Conservation (phyloP, 768 basidiomycete species). For the Lentinula lateritia region DNA sequence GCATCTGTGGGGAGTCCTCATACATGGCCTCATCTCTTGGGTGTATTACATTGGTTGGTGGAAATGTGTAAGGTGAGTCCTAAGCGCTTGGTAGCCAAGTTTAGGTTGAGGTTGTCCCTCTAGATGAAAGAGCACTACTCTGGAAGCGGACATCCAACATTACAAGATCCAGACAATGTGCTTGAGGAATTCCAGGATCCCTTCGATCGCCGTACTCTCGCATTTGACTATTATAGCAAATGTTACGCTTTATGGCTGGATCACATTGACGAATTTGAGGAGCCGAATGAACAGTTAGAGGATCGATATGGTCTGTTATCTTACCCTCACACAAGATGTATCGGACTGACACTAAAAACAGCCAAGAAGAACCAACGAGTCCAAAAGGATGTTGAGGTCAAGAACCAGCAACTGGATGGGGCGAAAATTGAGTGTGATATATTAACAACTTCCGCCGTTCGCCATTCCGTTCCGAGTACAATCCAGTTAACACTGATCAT, state of each 20-base stretch:
- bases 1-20: constrained; percentile 85
- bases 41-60: constrained; percentile 89
- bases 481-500: not conserved
- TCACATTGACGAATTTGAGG: constrained; percentile 60
- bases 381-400: constrained; percentile 55
- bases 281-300: constrained; percentile 66
- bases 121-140: constrained; percentile 37
- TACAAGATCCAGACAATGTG: constrained; percentile 54
- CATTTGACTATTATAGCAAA: constrained; percentile 67
- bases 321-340: not conserved
- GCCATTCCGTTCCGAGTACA: not conserved
- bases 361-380: constrained; percentile 71
- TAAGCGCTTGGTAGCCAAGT: not conserved
- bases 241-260: constrained; percentile 68
- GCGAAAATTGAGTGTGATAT: constrained; percentile 49
- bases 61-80: constrained; percentile 70
- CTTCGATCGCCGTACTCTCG: constrained; percentile 69
- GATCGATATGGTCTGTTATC: constrained; percentile 63
- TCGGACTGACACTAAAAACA: constrained; percentile 19
- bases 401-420: constrained; percentile 40
- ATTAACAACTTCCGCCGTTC: constrained; percentile 58
- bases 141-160: constrained; percentile 59
- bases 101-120: constrained; percentile 16
- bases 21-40: constrained; percentile 88
- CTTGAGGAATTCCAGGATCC: constrained; percentile 75